These are phyloP conservation scores for Arthrobotrys pseudoclavata DNA, from an alignment of 2,329 filamentous ascomycete species.

Conservation along the genomic window DNA sequence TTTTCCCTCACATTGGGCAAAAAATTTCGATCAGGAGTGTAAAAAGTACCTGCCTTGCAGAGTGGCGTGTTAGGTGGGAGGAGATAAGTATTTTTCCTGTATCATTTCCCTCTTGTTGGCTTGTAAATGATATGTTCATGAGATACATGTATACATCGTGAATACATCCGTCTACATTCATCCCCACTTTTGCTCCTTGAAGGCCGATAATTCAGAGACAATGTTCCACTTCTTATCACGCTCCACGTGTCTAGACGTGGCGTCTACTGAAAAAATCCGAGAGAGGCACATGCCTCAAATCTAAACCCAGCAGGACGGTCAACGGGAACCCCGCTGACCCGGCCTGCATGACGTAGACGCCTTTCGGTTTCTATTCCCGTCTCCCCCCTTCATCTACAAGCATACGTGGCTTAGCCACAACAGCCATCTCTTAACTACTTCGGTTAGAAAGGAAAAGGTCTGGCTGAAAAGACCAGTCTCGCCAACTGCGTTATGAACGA, in stretches of 20 bases:
- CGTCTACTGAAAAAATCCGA: neutral
- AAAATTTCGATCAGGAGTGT: conserved; percentile 16
- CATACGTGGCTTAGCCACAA: conserved; percentile 44
- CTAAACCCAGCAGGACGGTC: conserved; percentile 40
- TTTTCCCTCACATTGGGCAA: conserved; percentile 34
- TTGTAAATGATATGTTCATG: neutral
- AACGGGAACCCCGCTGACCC: conserved; percentile 37
- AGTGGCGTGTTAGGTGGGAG: conserved; percentile 13
- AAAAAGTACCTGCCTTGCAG: conserved; percentile 33
- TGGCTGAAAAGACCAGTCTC: conserved; percentile 36
- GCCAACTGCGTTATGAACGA: conserved; percentile 16
- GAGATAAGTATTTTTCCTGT: conserved; percentile 9
- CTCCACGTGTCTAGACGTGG: conserved; percentile 53
- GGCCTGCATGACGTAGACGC: conserved; percentile 45
- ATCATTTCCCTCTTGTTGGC: conserved; percentile 3
- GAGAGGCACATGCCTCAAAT: conserved; percentile 24
- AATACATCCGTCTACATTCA: conserved; percentile 43
- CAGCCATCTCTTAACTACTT: conserved; percentile 12
- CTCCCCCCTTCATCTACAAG: conserved; percentile 9
- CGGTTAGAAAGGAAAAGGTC: neutral
- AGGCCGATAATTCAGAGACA: conserved; percentile 23
- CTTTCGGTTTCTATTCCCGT: conserved; percentile 12
- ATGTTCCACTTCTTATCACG: conserved; percentile 13
- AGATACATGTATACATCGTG: conserved; percentile 6
- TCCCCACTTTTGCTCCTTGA: conserved; percentile 16